Percentiles rank a stretch among this genome's conserved stretches.
Evolutionary conservation across 2,329 filamentous ascomycete genomes (phyloP).

Genomic region (Fusarium foetens): DNA sequence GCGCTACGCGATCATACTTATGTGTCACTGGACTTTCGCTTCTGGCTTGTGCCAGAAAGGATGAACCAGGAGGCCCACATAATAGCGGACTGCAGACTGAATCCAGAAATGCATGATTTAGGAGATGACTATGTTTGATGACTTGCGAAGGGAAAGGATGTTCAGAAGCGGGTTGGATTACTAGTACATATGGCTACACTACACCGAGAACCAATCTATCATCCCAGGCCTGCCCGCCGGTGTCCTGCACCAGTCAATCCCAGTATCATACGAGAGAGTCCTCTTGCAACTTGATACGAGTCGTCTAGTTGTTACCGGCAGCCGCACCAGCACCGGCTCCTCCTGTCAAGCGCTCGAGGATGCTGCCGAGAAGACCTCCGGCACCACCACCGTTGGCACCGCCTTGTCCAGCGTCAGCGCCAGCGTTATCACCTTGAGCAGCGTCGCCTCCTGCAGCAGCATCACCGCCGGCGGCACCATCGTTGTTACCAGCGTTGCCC

Average conservation of each 20-base stretch:
- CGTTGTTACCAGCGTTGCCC: neutral
- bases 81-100: neutral
- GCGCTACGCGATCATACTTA: no score
- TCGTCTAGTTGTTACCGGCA: neutral
- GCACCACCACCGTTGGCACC: neutral
- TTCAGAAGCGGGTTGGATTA: neutral
- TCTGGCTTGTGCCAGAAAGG: neutral
- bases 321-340: neutral
- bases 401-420: neutral
- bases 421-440: neutral
- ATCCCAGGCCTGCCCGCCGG: neutral
- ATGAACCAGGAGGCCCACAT: neutral
- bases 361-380: neutral
- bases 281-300: neutral
- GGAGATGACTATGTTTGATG: neutral
- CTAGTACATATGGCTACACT: neutral
- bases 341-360: neutral
- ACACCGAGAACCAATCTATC: neutral
- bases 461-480: neutral
- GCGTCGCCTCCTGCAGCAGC: neutral
- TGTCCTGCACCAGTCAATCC: slow-evolving; percentile 15
- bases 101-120: neutral
- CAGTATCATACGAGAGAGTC: neutral
- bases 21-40: neutral
- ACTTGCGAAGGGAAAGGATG: neutral